Evolutionary conservation across 148 eudicot genomes (phyloP).

Genomic region (Simmondsia chinensis): DNA sequence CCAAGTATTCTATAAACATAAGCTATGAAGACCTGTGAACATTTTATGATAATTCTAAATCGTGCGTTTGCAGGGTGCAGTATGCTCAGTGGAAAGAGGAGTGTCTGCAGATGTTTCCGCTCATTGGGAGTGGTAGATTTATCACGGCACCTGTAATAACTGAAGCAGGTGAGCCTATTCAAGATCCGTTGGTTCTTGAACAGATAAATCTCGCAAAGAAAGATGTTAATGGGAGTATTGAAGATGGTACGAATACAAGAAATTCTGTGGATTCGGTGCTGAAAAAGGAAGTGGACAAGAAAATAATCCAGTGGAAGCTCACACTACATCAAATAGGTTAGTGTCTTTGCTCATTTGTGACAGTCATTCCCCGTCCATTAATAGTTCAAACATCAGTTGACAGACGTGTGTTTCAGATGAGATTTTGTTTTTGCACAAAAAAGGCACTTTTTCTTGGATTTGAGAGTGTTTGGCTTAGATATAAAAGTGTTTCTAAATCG

Average conservation of each 20-base stretch:
- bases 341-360: constrained; percentile 18
- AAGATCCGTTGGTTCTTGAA: constrained; percentile 76
- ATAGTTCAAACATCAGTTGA: too few species aligned
- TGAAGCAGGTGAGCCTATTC: constrained; percentile 65
- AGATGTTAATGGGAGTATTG: constrained; percentile 10
- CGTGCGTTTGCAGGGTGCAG: constrained; percentile 40
- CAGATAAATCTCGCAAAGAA: constrained; percentile 43
- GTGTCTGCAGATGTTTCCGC: constrained; percentile 71
- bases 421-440: too few species aligned
- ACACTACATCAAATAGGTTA: constrained; percentile 94
- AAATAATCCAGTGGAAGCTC: constrained; percentile 91
- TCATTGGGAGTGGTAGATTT: constrained; percentile 83
- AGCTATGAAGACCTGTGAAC: too few species aligned
- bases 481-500: too few species aligned
- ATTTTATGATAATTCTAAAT: too few species aligned
- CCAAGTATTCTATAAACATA: too few species aligned
- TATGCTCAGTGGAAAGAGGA: constrained; percentile 72
- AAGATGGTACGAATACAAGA: constrained; percentile 17
- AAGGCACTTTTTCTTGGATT: too few species aligned
- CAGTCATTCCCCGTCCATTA: too few species aligned
- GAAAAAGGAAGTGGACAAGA: constrained; percentile 24
- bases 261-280: constrained; percentile 5
- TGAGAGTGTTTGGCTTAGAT: too few species aligned
- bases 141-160: constrained; percentile 86
- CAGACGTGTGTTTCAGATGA: too few species aligned